Conservation (phyloP, 768 basidiomycete species). For the Panaeolus cyanescens region DNA sequence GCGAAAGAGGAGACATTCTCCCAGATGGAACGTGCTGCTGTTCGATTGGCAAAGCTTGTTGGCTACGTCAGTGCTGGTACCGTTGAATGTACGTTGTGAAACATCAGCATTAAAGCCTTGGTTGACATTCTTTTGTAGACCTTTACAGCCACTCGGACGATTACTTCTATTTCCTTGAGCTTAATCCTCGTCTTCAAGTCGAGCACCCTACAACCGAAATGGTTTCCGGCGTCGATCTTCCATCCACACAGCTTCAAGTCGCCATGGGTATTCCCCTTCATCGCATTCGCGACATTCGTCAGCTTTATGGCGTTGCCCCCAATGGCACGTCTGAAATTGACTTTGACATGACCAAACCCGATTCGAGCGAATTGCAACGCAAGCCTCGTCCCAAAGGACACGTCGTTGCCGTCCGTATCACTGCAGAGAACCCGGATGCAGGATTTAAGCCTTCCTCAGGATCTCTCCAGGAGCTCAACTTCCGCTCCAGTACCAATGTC, state of each 20-base stretch:
- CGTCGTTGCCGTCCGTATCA: conserved; percentile 98
- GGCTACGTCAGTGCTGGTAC: conserved; percentile 99
- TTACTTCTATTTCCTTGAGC: conserved; percentile 95
- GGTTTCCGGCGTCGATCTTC: conserved; percentile 98
- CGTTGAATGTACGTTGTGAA: conserved; percentile 77
- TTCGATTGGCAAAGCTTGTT: conserved; percentile 96
- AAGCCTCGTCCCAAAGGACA: conserved; percentile 97
- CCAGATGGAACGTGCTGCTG: conserved; percentile 99
- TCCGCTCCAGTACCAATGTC: conserved; percentile 98
- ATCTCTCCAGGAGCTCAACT: conserved; percentile 96
- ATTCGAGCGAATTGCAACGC: conserved; percentile 84
- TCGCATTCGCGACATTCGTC: conserved; percentile 93
- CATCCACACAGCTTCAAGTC: conserved; percentile 94
- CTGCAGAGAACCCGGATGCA: conserved; percentile 98
- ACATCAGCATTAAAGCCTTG: conserved; percentile 5
- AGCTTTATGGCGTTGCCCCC: conserved; percentile 92
- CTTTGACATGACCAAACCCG: conserved; percentile 93
- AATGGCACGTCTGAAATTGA: conserved; percentile 91
- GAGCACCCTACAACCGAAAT: conserved; percentile 99
- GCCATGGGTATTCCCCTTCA: conserved; percentile 98
- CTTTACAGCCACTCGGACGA: conserved; percentile 94
- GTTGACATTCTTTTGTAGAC: conserved; percentile 47
- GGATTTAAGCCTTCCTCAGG: conserved; percentile 99
- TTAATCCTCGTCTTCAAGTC: conserved; percentile 99
- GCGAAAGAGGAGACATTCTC: conserved; percentile 91